Evolutionary conservation across 1,284 basidiomycete genomes (phyloP).

Genomic region (Irpex lacteus): DNA sequence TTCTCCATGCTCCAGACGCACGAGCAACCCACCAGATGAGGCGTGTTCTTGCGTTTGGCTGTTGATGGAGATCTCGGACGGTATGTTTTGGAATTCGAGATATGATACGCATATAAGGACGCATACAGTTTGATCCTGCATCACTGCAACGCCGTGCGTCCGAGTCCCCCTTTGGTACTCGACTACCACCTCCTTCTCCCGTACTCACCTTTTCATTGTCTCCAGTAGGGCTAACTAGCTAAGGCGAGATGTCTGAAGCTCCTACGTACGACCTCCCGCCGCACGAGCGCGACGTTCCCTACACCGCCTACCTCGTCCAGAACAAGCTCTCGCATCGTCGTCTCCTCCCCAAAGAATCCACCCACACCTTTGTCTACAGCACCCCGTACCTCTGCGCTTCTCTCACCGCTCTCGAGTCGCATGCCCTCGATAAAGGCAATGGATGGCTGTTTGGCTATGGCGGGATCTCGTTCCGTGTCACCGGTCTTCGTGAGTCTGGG

Average conservation of each 20-base stretch:
- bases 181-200: background rate
- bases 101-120: background rate
- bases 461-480: slow-evolving; percentile 38
- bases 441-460: slow-evolving; percentile 56
- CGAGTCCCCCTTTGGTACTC: background rate
- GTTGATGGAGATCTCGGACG: too few species aligned
- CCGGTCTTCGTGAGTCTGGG: slow-evolving; percentile 43
- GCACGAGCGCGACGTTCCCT: background rate
- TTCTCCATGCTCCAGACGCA: background rate
- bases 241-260: background rate
- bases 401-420: slow-evolving; percentile 53
- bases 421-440: slow-evolving; percentile 45
- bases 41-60: background rate
- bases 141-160: background rate
- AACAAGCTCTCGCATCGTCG: slow-evolving; percentile 59
- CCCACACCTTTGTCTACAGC: slow-evolving; percentile 64
- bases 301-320: slow-evolving; percentile 42
- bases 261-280: background rate
- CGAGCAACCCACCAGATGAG: background rate
- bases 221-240: too few species aligned
- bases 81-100: too few species aligned
- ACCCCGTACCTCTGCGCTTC: slow-evolving; percentile 62
- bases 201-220: background rate
- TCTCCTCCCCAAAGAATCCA: slow-evolving; percentile 47
- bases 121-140: background rate